Conservation (phyloP, 768 basidiomycete species). For the Leucosporidium creatinivorum region DNA sequence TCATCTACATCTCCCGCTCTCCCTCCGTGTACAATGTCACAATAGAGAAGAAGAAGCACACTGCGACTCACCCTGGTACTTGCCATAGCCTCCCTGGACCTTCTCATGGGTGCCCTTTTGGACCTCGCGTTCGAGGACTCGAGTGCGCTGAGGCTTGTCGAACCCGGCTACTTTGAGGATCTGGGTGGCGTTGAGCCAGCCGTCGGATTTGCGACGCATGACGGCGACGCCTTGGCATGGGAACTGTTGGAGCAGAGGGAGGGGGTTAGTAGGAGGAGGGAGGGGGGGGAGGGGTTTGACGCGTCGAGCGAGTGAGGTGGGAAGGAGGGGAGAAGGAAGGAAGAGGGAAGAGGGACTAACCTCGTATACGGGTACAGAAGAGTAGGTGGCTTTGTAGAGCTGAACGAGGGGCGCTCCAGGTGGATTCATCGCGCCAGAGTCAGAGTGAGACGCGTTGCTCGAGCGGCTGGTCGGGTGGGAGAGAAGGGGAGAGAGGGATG, state of each 20-base stretch:
- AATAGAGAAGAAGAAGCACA: background rate
- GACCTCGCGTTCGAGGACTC: constrained; percentile 93
- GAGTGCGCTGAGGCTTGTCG: constrained; percentile 95
- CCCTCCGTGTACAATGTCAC: background rate
- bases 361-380: constrained; percentile 38
- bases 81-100: constrained; percentile 98
- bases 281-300: background rate
- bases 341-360: constrained; percentile 8
- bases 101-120: constrained; percentile 99
- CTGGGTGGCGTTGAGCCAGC: constrained; percentile 98
- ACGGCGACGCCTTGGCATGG: constrained; percentile 67
- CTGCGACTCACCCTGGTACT: constrained; percentile 87
- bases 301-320: background rate
- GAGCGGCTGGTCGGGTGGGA: no score
- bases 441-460: background rate
- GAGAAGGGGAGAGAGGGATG: no score
- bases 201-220: constrained; percentile 92
- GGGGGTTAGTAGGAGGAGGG: background rate
- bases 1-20: background rate
- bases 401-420: background rate
- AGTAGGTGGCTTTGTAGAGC: constrained; percentile 36
- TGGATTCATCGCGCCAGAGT: background rate
- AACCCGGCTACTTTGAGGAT: constrained; percentile 99
- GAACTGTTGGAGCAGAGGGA: constrained; percentile 8
- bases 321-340: background rate